Base-by-base conservation (phyloP, 148 eudicot species). In the Dianthus caryophyllus region DNA sequence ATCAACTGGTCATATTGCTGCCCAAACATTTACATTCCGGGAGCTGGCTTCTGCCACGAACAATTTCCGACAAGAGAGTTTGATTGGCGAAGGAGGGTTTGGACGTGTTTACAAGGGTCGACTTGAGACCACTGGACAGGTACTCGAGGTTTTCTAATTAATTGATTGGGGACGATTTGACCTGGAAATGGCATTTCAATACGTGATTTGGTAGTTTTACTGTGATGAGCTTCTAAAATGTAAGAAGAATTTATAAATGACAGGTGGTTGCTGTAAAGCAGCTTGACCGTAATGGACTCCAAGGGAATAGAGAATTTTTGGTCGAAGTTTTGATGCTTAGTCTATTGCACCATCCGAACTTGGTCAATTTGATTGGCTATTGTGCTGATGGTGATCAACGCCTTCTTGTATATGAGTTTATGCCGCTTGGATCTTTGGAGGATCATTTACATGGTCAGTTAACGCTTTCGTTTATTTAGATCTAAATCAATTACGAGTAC, bases 261-360 rank as follows among this genome's bases (percentile, higher is more conserved):
- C 85, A 94, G 98, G 92, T 84, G 18, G 98, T 94, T 69, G 98
- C 97, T 17, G 98, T 94, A 44, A 94, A 94, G 66, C 97, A 90
- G 75, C 97, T 94, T 52, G 98, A 94, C 70, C 83, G 96, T 20
- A 88, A 90, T 80, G 98, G 98, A 38, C 92, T 90, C 44, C 98
- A 94, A 78, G 98, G 98, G 73, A 94, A 90, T 39, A 79, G 96
- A 71, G 98, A 94, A 68, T 94, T 94, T 68, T 72, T 94, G 77
- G 98, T 94, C 79, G 98, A 94, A 81, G 97, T 90, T 81, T 87
- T 94, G 22, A 90, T 94, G 98, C 97, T 94, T 66, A 90, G 98
- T 75, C 87, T 94, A 6, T 81, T 94, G 69, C 98, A 90, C 78
- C 98, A 94, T 76, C 78, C 82, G 17, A 94, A 94, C 76, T 85